Conservation (phyloP, 2,329 filamentous ascomycete species). For the Verticillium klebahnii region DNA sequence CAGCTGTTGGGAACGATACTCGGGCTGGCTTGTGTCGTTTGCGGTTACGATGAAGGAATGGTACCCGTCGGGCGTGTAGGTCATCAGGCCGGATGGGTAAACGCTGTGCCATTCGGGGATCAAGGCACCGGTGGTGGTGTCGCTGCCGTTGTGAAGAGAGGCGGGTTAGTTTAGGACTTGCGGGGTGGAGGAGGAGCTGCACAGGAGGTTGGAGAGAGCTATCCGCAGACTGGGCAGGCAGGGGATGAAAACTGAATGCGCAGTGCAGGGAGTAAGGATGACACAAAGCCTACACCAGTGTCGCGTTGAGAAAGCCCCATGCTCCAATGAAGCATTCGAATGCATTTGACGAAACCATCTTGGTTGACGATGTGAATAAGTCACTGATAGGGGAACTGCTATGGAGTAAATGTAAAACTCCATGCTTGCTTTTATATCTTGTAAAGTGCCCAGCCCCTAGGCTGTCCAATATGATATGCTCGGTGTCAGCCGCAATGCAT, state of each 20-base stretch:
- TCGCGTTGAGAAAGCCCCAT: slow-evolving; percentile 7
- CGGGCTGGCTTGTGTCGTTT: slow-evolving; percentile 5
- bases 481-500: no score
- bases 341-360: no score
- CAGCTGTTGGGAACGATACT: slow-evolving; percentile 2
- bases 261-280: background rate
- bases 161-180: background rate
- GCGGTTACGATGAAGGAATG: slow-evolving; percentile 6
- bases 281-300: background rate
- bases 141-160: background rate
- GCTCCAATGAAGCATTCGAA: slow-evolving; percentile 1
- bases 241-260: background rate
- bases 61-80: slow-evolving; percentile 2
- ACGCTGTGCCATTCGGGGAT: slow-evolving; percentile 8
- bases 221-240: background rate
- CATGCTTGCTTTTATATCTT: no score
- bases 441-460: no score
- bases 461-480: no score
- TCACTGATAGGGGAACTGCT: no score
- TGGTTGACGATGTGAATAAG: no score
- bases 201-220: no score
- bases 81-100: slow-evolving; percentile 3
- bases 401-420: no score
- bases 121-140: slow-evolving; percentile 1
- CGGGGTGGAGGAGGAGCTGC: no score